These are phyloP conservation scores for Fraxinus dipetala DNA, from an alignment of 305 asterid genomes.

Conservation along the genomic window DNA sequence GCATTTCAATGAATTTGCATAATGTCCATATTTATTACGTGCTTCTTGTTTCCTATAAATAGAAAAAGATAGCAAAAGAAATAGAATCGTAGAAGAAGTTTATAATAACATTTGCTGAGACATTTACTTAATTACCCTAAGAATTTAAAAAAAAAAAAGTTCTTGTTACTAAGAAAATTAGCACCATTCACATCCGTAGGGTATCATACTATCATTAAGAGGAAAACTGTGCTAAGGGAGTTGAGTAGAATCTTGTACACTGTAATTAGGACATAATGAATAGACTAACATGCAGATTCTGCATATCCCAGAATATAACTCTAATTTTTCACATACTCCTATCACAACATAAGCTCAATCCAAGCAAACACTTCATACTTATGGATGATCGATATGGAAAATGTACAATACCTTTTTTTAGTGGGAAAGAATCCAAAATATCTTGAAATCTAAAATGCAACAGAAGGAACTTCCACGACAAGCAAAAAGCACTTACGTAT, in stretches of 20 bases:
- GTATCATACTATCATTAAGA: neutral
- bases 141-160: neutral
- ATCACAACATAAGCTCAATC: neutral
- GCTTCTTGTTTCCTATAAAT: neutral
- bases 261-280: neutral
- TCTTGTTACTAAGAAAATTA: neutral
- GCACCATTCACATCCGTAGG: neutral
- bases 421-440: neutral
- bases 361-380: neutral
- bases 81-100: neutral
- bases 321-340: neutral
- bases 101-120: neutral
- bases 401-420: neutral
- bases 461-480: neutral
- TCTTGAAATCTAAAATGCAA: conserved; percentile 9
- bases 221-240: neutral
- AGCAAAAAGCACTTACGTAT: conserved; percentile 58
- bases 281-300: neutral
- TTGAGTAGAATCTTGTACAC: neutral
- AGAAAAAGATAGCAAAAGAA: neutral
- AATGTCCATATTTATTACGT: neutral
- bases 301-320: neutral
- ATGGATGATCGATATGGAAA: neutral
- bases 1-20: neutral
- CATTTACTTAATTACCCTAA: neutral